Evolutionary conservation across 1,284 basidiomycete species (phyloP).

Genomic region (Wolfiporia cocos): DNA sequence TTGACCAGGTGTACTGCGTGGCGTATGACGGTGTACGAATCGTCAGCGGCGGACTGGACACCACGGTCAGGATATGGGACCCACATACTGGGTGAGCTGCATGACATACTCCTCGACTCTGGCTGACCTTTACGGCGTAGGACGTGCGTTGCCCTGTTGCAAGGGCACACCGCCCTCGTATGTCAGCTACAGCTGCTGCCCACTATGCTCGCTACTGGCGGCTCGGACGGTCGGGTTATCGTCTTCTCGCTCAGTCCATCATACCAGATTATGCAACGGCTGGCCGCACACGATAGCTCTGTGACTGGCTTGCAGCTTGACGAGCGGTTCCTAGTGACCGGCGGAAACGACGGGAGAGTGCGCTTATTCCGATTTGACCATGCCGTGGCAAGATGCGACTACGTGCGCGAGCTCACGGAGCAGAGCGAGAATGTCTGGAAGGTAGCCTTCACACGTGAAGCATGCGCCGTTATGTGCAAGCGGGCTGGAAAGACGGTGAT

Average conservation of each 20-base stretch:
- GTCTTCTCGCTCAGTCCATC: slow-evolving; percentile 63
- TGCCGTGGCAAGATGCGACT: slow-evolving; percentile 44
- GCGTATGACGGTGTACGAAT: slow-evolving; percentile 87
- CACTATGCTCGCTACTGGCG: slow-evolving; percentile 80
- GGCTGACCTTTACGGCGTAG: slow-evolving; percentile 30
- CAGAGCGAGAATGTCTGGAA: slow-evolving; percentile 87
- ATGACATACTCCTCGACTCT: slow-evolving; percentile 1
- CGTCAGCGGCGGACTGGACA: slow-evolving; percentile 88
- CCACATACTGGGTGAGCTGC: slow-evolving; percentile 64
- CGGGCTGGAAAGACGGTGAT: slow-evolving; percentile 83
- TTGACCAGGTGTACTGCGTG: slow-evolving; percentile 89
- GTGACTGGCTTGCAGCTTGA: slow-evolving; percentile 92
- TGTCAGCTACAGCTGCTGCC: slow-evolving; percentile 86
- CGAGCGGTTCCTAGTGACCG: slow-evolving; percentile 71
- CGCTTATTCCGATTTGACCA: slow-evolving; percentile 72
- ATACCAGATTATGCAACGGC: slow-evolving; percentile 40
- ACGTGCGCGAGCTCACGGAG: slow-evolving; percentile 73
- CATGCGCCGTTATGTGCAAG: slow-evolving; percentile 81
- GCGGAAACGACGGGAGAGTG: slow-evolving; percentile 90
- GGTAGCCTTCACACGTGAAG: slow-evolving; percentile 73
- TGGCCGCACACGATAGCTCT: slow-evolving; percentile 84
- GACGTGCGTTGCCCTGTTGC: slow-evolving; percentile 79
- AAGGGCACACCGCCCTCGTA: slow-evolving; percentile 92
- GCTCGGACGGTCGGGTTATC: slow-evolving; percentile 92
- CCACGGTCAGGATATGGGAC: slow-evolving; percentile 88